Percentiles rank a stretch among this genome's conserved stretches.
These are phyloP conservation scores for Boletellus deceptivus DNA, from an alignment of 1,284 basidiomycete genomes.

Conservation along the genomic window DNA sequence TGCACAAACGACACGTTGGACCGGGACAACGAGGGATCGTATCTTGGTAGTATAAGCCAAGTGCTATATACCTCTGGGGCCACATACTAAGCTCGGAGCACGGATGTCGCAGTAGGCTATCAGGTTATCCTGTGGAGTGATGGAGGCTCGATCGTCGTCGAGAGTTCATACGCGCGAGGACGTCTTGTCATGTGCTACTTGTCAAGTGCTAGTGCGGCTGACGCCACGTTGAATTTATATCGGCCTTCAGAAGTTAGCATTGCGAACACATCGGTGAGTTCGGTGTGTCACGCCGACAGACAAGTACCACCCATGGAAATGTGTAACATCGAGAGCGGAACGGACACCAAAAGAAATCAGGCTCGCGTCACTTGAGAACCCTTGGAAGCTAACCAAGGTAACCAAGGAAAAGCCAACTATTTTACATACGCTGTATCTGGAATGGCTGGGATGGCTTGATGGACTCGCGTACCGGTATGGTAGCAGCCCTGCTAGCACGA, in stretches of 20 bases:
- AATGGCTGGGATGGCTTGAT: slow-evolving; percentile 20
- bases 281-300: background rate
- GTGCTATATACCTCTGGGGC: background rate
- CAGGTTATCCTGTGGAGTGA: background rate
- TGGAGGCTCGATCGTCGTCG: background rate
- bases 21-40: background rate
- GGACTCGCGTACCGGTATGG: slow-evolving; percentile 50
- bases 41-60: slow-evolving; percentile 3
- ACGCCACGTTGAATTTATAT: slow-evolving; percentile 38
- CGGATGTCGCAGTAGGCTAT: background rate
- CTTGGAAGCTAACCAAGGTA: slow-evolving; percentile 68
- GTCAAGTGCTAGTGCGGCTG: background rate
- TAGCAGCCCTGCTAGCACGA: slow-evolving; percentile 78
- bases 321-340: slow-evolving; percentile 69
- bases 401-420: slow-evolving; percentile 69
- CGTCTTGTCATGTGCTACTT: background rate
- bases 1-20: slow-evolving; percentile 1
- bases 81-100: background rate
- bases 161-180: slow-evolving; percentile 5
- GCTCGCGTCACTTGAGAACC: slow-evolving; percentile 57
- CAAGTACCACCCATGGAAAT: background rate
- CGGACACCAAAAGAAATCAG: slow-evolving; percentile 71
- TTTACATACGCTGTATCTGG: slow-evolving; percentile 83
- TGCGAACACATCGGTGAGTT: slow-evolving; percentile 60
- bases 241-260: slow-evolving; percentile 54